Conservation (phyloP, 768 basidiomycete species). For the Inosperma sp. region DNA sequence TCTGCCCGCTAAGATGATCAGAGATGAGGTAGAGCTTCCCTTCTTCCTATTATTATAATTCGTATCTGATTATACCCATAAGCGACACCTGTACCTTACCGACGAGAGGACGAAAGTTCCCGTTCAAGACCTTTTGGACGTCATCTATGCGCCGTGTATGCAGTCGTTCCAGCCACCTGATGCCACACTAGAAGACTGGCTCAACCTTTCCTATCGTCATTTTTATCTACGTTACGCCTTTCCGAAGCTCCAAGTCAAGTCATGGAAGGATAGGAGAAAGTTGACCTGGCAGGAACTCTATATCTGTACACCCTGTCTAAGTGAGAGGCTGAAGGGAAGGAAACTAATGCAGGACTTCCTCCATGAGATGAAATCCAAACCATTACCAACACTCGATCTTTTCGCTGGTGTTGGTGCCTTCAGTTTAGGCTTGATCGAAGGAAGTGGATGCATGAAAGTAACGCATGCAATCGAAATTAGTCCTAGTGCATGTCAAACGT, state of each 20-base stretch:
- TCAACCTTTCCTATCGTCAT: slow-evolving; percentile 48
- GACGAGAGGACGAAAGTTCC: slow-evolving; percentile 35
- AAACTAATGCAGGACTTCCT: slow-evolving; percentile 34
- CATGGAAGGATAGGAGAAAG: slow-evolving; percentile 34
- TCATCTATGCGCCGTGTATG: slow-evolving; percentile 44
- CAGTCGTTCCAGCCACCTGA: slow-evolving; percentile 27
- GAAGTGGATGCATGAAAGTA: slow-evolving; percentile 49
- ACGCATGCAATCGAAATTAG: slow-evolving; percentile 68
- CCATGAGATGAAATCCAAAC: slow-evolving; percentile 20
- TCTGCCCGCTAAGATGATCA: slow-evolving; percentile 37
- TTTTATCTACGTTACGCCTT: slow-evolving; percentile 57
- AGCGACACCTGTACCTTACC: slow-evolving; percentile 65
- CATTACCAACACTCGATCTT: slow-evolving; percentile 38
- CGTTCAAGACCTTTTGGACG: slow-evolving; percentile 39
- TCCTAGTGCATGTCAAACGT: slow-evolving; percentile 69
- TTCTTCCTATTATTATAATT: not conserved
- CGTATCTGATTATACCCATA: not conserved
- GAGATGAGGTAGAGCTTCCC: slow-evolving; percentile 50
- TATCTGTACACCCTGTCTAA: slow-evolving; percentile 46
- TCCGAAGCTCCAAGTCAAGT: slow-evolving; percentile 33
- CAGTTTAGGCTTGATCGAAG: slow-evolving; percentile 50
- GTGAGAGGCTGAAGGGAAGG: slow-evolving; percentile 28
- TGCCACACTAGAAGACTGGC: slow-evolving; percentile 39
- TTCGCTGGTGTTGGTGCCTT: slow-evolving; percentile 62
- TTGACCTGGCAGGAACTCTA: slow-evolving; percentile 34